Conservation (phyloP, 257 asterid species). For the Solanum chiquidenum region DNA sequence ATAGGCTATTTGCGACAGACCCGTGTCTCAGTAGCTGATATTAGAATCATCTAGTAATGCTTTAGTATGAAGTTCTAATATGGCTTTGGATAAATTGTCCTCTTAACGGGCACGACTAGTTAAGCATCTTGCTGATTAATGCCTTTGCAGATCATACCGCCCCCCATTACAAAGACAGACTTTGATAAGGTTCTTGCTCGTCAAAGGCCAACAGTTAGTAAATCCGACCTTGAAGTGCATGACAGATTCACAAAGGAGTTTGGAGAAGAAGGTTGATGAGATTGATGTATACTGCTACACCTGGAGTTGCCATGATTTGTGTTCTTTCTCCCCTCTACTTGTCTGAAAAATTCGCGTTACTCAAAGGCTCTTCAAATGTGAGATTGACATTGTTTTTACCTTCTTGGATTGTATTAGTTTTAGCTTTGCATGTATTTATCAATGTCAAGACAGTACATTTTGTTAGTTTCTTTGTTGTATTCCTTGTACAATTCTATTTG, state of each 20-base stretch:
- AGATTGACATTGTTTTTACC: background rate
- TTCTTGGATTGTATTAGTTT: background rate
- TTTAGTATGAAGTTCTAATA: background rate
- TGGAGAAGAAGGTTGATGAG: conserved; percentile 87
- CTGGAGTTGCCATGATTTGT: background rate
- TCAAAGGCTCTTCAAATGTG: background rate
- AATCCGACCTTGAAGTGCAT: conserved; percentile 83
- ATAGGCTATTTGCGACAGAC: background rate
- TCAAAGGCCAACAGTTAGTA: conserved; percentile 93
- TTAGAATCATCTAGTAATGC: background rate
- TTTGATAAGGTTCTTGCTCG: conserved; percentile 90
- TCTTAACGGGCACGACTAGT: background rate
- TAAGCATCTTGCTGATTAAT: background rate
- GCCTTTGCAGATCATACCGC: conserved; percentile 68
- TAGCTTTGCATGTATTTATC: background rate
- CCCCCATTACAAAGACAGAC: conserved; percentile 77
- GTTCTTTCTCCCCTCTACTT: background rate
- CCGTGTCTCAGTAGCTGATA: background rate
- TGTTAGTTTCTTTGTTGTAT: background rate
- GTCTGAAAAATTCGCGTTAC: background rate
- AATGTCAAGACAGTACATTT: background rate
- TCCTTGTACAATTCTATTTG: background rate
- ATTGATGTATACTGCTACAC: conserved; percentile 33
- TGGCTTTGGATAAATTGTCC: background rate
- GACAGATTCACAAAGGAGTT: conserved; percentile 89